Base-by-base conservation (phyloP, 2,329 filamentous ascomycete genomes). In the Hymenoscyphus salicellus region DNA sequence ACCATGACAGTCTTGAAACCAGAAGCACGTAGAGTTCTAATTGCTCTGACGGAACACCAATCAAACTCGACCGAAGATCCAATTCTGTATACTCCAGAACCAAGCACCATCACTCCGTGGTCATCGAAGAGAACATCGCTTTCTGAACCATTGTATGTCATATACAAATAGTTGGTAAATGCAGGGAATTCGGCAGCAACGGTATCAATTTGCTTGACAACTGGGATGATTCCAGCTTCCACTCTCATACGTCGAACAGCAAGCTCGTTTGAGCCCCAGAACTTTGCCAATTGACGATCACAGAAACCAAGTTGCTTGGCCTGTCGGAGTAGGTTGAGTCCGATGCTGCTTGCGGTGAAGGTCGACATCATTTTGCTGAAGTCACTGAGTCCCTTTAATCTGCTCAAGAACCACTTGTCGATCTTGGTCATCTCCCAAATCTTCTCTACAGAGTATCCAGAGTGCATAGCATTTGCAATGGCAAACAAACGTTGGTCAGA, bases 391-490 rank as follows among this genome's bases (percentile, higher is more conserved):
- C 90, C 89, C 86, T 96, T 96, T 64, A 99, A 87, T 78, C 92
- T 93, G 79, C 86, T 88, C 70, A 99, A 81, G 83, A 98, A 99
- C 95, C 95, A 99, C 79, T 96, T 97, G 81, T 98, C 95, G 73
- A 99, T 99, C 81, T 94, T 93, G 74, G 95, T 99, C 82, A 98
- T 84, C 77, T 97, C 91, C 93, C 93, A 97, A 76, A 99, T 97
- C 80, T 96, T 95, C 75, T 98, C 91, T 41, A 98, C 93, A 3
- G 87, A 89, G 80, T 98, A 99, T 36, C 94, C 95, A 64, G 89
- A 83, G 76, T 93, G 88, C 94, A 99, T 98, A 52, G 95, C 95
- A 74, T 99, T 98, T 71, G 95, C 95, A 73, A 99, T 96, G 65
- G 95, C 95, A 74, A 99, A 98, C 65, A 98, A 85, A 73, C 95